A percentile compares a stretch with the other conserved stretches of the same genome.
These are phyloP conservation scores for Mycena kentingensis DNA, from an alignment of 768 basidiomycete species.

Conservation along the genomic window DNA sequence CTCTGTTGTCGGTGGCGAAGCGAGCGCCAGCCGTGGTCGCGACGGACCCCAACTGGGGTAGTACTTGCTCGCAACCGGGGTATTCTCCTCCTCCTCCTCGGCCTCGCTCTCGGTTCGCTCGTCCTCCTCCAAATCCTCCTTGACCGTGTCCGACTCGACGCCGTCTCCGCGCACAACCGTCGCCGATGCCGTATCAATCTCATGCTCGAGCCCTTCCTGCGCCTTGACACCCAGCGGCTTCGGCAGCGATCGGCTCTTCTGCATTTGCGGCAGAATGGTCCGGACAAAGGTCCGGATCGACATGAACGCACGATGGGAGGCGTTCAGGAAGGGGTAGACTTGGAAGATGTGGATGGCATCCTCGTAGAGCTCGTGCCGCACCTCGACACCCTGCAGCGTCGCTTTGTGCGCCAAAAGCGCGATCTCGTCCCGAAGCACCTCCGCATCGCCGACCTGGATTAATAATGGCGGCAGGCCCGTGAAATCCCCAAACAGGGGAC, in stretches of 20 bases:
- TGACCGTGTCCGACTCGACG: conserved; percentile 47
- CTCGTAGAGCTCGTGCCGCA: conserved; percentile 86
- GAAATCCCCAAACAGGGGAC: conserved; percentile 91
- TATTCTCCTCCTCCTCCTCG: conserved; percentile 37
- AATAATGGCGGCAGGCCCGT: conserved; percentile 84
- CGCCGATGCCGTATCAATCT: conserved; percentile 67
- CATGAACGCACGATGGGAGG: conserved; percentile 63
- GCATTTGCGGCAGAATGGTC: conserved; percentile 54
- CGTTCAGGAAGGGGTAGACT: conserved; percentile 75
- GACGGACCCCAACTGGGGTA: conserved; percentile 57
- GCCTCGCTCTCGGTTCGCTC: conserved; percentile 30
- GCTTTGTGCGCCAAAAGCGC: conserved; percentile 94
- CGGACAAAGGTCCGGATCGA: conserved; percentile 74
- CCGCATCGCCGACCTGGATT: conserved; percentile 91
- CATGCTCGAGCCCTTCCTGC: conserved; percentile 64
- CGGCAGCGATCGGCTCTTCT: conserved; percentile 50
- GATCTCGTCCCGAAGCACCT: conserved; percentile 93
- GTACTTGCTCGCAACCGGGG: conserved; percentile 26
- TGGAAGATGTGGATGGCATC: conserved; percentile 95
- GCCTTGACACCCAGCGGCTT: conserved; percentile 54
- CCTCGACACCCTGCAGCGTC: conserved; percentile 78
- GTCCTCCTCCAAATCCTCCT: conserved; percentile 41
- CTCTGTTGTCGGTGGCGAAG: conserved; percentile 22
- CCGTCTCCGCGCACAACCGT: conserved; percentile 78
- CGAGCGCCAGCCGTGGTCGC: conserved; percentile 31